These are phyloP conservation scores for Cyberlindnera nakhonratchasimensis DNA, from an alignment of 805 yeast species.

Conservation along the genomic window DNA sequence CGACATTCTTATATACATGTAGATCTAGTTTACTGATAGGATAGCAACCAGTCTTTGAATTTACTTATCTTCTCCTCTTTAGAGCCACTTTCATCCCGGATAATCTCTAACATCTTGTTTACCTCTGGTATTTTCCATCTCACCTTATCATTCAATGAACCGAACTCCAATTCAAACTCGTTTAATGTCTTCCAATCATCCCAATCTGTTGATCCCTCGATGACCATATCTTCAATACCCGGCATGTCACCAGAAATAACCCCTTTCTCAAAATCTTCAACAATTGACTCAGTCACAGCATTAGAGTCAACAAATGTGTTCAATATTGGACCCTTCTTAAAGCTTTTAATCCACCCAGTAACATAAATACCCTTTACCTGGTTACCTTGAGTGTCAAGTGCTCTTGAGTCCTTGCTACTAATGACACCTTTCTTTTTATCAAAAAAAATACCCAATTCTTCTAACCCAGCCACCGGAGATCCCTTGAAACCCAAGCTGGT, in stretches of 20 bases:
- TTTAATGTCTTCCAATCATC: constrained; percentile 62
- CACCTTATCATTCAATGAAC: constrained; percentile 46
- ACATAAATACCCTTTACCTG: constrained; percentile 57
- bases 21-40: constrained; percentile 3
- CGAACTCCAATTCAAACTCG: constrained; percentile 46
- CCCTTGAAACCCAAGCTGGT: constrained; percentile 84
- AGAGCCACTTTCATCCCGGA: constrained; percentile 7
- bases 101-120: constrained; percentile 46
- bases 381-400: constrained; percentile 27
- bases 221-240: constrained; percentile 28
- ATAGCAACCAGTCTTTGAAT: constrained; percentile 9
- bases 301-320: constrained; percentile 84
- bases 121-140: constrained; percentile 53
- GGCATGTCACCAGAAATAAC: constrained; percentile 1
- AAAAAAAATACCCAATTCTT: constrained; percentile 47
- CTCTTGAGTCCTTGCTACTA: constrained; percentile 44
- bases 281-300: constrained; percentile 62
- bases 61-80: constrained; percentile 3
- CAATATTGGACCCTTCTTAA: constrained; percentile 88
- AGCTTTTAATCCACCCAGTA: constrained; percentile 88
- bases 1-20: constrained; percentile 6
- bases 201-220: constrained; percentile 49
- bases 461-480: constrained; percentile 50
- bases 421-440: constrained; percentile 42
- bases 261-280: constrained; percentile 48